Conservation (phyloP, 305 asterid species). For the Solanum hybrid region DNA sequence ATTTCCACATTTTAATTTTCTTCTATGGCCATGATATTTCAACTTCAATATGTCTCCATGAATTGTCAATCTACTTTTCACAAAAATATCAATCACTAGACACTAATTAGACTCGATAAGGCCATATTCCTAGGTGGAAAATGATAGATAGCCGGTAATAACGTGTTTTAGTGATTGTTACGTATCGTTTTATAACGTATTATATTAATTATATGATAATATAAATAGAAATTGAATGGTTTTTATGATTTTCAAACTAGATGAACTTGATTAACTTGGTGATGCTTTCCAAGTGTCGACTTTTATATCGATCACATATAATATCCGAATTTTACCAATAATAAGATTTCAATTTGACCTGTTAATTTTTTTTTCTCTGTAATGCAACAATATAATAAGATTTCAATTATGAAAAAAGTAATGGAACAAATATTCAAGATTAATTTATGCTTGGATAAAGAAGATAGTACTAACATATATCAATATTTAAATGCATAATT, state of each 20-base stretch:
- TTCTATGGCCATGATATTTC: not conserved
- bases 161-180: not conserved
- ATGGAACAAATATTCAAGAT: not conserved
- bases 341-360: not conserved
- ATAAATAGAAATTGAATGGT: no score
- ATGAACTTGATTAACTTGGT: not conserved
- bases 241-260: not conserved
- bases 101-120: not conserved
- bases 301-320: not conserved
- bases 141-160: not conserved
- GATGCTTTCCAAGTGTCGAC: not conserved
- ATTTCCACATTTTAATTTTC: slow-evolving; percentile 13
- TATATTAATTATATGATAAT: not conserved
- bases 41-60: not conserved
- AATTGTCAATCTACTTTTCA: not conserved
- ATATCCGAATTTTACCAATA: not conserved
- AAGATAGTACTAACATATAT: not conserved
- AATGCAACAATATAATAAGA: not conserved
- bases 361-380: not conserved
- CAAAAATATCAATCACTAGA: not conserved
- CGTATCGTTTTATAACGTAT: not conserved
- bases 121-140: not conserved
- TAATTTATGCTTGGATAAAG: not conserved
- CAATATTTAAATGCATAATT: not conserved
- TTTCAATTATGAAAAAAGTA: not conserved